These are phyloP conservation scores for Petunia secreta DNA, from an alignment of 257 asterid genomes.

Conservation along the genomic window DNA sequence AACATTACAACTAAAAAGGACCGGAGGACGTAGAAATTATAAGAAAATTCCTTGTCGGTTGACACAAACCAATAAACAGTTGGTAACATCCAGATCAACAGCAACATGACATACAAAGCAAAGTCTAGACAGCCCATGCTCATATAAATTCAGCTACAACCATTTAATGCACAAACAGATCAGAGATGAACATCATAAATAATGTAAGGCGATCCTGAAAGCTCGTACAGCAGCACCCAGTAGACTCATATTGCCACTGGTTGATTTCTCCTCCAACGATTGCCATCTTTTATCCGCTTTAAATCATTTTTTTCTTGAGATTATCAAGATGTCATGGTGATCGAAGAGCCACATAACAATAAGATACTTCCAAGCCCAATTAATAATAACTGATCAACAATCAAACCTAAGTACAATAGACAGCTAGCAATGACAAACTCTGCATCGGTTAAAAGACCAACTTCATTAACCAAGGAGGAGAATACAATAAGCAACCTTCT, in stretches of 20 bases:
- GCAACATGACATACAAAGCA: neutral
- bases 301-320: neutral
- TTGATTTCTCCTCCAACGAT: constrained; percentile 16
- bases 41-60: neutral
- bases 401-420: constrained; percentile 6
- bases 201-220: neutral
- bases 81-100: neutral
- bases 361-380: constrained; percentile 10
- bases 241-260: neutral
- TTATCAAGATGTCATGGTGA: neutral
- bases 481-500: constrained; percentile 58
- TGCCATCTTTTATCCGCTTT: neutral
- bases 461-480: neutral
- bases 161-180: neutral
- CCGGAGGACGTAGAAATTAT: no score
- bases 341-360: neutral
- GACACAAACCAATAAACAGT: neutral
- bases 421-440: neutral
- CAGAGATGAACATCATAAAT: constrained; percentile 9
- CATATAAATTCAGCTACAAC: neutral
- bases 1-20: no score
- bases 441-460: constrained; percentile 6
- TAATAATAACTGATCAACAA: constrained; percentile 8
- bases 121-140: constrained; percentile 4
- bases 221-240: neutral